Evolutionary conservation across 2,329 filamentous ascomycete species (phyloP).

Genomic region (Pezicula neosporulosa): DNA sequence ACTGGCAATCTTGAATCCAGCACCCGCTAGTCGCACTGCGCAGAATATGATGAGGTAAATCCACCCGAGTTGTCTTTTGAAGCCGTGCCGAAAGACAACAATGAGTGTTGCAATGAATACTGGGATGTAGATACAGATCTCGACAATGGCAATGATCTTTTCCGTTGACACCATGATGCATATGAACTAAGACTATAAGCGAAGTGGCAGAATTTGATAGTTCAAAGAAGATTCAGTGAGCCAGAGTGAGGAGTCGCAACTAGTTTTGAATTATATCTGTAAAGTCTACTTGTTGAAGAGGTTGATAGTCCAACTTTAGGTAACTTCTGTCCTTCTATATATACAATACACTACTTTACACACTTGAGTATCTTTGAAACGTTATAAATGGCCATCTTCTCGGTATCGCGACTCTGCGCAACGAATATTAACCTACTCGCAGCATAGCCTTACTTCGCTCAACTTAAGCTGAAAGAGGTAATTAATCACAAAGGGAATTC

Average conservation of each 20-base stretch:
- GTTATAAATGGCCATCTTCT: neutral
- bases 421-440: too few relatives aligned
- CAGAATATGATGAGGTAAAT: constrained; percentile 31
- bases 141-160: constrained; percentile 21
- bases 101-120: constrained; percentile 16
- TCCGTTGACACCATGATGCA: constrained; percentile 11
- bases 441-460: too few relatives aligned
- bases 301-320: neutral
- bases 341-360: neutral
- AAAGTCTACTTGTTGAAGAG: too few relatives aligned
- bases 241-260: neutral
- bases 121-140: constrained; percentile 23
- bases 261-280: too few relatives aligned
- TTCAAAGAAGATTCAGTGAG: too few relatives aligned
- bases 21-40: constrained; percentile 25
- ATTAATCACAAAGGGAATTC: too few relatives aligned
- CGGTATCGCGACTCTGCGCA: too few relatives aligned
- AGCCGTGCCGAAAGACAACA: constrained; percentile 19
- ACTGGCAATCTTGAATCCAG: constrained; percentile 25
- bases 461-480: too few relatives aligned
- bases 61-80: constrained; percentile 30
- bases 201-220: neutral
- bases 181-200: neutral
- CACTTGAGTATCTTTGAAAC: too few relatives aligned
- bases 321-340: neutral